A percentile compares a stretch with the other conserved stretches of the same genome.
Conservation (phyloP, 345 rosid genomes). For the Citropsis articulata region DNA sequence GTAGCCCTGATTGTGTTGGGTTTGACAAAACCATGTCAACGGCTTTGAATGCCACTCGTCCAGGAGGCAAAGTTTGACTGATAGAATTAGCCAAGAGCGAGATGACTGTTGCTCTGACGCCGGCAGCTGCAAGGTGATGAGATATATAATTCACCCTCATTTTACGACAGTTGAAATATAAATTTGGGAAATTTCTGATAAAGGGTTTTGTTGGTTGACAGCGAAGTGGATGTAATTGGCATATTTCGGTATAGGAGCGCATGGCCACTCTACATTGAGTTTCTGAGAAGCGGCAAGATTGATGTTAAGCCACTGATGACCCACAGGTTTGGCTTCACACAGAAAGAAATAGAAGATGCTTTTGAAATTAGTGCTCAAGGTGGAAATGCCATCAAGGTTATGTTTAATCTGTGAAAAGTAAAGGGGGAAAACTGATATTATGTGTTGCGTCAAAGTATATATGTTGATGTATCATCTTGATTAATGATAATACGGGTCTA, state of each 20-base stretch:
- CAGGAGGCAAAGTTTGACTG: conserved; percentile 69
- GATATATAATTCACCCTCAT: background rate
- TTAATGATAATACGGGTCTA: background rate
- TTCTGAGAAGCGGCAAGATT: conserved; percentile 50
- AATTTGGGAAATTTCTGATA: background rate
- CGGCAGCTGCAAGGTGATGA: conserved; percentile 57
- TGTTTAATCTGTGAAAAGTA: conserved; percentile 46
- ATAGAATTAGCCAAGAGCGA: conserved; percentile 47
- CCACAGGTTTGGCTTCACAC: conserved; percentile 61
- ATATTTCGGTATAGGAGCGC: conserved; percentile 61
- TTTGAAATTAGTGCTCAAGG: conserved; percentile 66
- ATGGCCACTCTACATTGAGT: conserved; percentile 58
- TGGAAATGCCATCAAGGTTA: conserved; percentile 57
- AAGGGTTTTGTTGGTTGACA: conserved; percentile 14
- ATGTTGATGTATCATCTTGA: background rate
- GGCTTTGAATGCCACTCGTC: conserved; percentile 43
- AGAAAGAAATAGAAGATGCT: conserved; percentile 53
- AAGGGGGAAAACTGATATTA: background rate
- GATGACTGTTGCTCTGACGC: conserved; percentile 54
- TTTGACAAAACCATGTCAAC: conserved; percentile 58
- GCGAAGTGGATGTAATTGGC: conserved; percentile 70
- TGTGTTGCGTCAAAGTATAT: background rate
- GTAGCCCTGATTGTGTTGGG: conserved; percentile 68
- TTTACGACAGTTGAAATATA: background rate
- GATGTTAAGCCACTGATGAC: conserved; percentile 61